phyloP scores from a whole-genome alignment of 306 rosid genomes.

The Urtica urens region DNA sequence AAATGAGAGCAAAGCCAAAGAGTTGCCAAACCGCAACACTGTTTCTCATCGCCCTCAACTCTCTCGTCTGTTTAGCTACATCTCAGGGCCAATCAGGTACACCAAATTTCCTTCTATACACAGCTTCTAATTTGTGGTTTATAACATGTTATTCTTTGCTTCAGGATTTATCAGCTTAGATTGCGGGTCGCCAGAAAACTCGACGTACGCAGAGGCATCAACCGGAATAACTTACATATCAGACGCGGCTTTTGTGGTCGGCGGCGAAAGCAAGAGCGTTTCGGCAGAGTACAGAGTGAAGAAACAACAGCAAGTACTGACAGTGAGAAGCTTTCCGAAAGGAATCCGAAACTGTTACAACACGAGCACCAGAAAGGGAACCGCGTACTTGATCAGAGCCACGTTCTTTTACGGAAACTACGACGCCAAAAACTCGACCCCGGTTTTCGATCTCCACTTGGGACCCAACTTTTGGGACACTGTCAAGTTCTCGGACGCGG shows the following conservation, averaged over 20 bases:
- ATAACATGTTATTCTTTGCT: not conserved
- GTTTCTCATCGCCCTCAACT: not conserved
- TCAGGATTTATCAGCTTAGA: slow-evolving; percentile 19
- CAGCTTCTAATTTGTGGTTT: no score
- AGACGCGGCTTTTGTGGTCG: slow-evolving; percentile 6
- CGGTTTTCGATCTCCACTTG: slow-evolving; percentile 20
- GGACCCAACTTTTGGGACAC: slow-evolving; percentile 29
- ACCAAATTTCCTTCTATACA: no score
- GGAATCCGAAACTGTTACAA: slow-evolving; percentile 33
- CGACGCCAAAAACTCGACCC: slow-evolving; percentile 15
- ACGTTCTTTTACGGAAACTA: slow-evolving; percentile 30
- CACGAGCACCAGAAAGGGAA: slow-evolving; percentile 10
- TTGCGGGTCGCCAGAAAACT: slow-evolving; percentile 19
- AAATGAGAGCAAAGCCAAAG: not conserved
- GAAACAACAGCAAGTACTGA: not conserved
- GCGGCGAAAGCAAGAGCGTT: slow-evolving; percentile 8
- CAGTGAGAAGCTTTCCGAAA: slow-evolving; percentile 33
- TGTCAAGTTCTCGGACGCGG: not conserved
- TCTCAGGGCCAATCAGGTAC: slow-evolving; percentile 14
- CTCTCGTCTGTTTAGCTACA: not conserved
- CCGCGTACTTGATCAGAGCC: slow-evolving; percentile 28
- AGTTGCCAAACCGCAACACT: not conserved
- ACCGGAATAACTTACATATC: slow-evolving; percentile 17
- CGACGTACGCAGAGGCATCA: slow-evolving; percentile 1
- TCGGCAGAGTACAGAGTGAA: not conserved